These are phyloP conservation scores for Colletotrichum cuscutae DNA, from an alignment of 2,329 filamentous ascomycete genomes.

Conservation along the genomic window DNA sequence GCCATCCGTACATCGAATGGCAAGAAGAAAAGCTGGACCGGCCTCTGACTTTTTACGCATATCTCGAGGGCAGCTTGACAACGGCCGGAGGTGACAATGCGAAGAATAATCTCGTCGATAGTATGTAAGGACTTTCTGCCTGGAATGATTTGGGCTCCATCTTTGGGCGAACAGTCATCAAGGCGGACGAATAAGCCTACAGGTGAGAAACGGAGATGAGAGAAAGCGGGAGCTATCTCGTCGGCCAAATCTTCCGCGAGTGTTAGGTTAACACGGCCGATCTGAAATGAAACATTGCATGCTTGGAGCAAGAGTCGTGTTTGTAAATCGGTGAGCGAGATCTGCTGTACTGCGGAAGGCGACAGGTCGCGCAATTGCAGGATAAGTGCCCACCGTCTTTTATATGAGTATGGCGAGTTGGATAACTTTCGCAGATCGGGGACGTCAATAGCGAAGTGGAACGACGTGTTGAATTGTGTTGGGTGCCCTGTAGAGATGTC, in stretches of 20 bases:
- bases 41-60: conserved; percentile 34
- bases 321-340: conserved; percentile 43
- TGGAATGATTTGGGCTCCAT: conserved; percentile 42
- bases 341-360: conserved; percentile 40
- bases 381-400: conserved; percentile 54
- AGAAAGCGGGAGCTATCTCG: conserved; percentile 41
- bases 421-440: too few relatives aligned
- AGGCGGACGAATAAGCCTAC: conserved; percentile 55
- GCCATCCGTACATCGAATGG: conserved; percentile 53
- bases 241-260: conserved; percentile 47
- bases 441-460: too few relatives aligned
- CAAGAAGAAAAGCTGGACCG: conserved; percentile 50
- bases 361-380: conserved; percentile 44
- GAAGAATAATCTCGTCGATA: conserved; percentile 46
- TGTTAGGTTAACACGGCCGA: conserved; percentile 41
- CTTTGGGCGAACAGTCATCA: conserved; percentile 55
- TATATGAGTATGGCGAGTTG: not conserved
- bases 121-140: conserved; percentile 42
- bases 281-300: conserved; percentile 45
- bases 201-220: conserved; percentile 41
- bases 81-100: conserved; percentile 50
- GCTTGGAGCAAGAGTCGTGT: conserved; percentile 41
- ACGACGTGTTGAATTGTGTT: too few relatives aligned
- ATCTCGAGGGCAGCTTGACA: conserved; percentile 47
- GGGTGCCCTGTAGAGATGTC: too few relatives aligned